Conservation (phyloP, 2,329 filamentous ascomycete species). For the Teratosphaeria nubilosa region DNA sequence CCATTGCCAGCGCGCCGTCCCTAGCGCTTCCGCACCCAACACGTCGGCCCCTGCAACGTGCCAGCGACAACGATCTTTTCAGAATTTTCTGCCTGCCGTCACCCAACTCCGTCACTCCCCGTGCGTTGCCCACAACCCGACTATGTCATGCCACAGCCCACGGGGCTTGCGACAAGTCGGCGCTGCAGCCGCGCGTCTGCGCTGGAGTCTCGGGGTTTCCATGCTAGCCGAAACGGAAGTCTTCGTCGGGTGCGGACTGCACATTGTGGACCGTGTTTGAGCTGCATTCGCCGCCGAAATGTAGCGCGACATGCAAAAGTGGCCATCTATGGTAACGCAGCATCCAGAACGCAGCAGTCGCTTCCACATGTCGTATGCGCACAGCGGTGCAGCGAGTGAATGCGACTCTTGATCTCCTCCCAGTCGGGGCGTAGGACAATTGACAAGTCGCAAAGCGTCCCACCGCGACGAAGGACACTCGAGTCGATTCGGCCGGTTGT, state of each 20-base stretch:
- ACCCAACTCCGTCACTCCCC: not conserved
- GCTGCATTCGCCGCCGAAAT: not conserved
- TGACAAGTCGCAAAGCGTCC: no score
- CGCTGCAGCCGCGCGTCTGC: not conserved
- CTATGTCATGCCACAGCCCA: not conserved
- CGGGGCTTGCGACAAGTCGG: not conserved
- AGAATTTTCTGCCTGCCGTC: not conserved
- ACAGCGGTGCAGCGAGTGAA: no score
- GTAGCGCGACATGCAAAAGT: no score
- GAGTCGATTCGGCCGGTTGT: no score
- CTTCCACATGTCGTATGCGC: no score
- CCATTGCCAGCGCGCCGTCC: not conserved
- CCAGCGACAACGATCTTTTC: not conserved
- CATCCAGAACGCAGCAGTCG: no score
- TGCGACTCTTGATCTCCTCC: no score
- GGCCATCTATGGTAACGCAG: no score
- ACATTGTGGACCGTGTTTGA: not conserved
- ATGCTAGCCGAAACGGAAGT: not conserved
- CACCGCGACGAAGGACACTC: no score
- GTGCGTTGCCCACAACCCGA: not conserved
- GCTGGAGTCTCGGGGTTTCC: not conserved
- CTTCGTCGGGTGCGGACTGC: not conserved
- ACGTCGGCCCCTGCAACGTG: not conserved
- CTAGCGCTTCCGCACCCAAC: not conserved
- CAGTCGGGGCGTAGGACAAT: no score